Evolutionary conservation across 139 green algal genomes (phyloP).

Genomic region (Yamagishiella unicocca): DNA sequence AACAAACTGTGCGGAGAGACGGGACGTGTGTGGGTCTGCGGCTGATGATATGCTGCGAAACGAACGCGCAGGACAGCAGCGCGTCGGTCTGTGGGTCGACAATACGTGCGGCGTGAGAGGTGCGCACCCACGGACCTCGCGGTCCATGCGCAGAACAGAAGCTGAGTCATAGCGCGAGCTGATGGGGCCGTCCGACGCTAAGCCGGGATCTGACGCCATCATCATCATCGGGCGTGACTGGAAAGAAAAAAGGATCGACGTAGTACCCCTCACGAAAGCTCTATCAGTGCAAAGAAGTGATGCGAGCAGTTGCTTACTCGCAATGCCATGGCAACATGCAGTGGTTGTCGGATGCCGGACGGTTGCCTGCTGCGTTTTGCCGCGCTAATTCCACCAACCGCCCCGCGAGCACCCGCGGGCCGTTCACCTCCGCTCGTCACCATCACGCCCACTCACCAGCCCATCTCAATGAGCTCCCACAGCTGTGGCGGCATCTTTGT

Average conservation of each 20-base stretch:
- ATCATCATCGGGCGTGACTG: too few relatives aligned
- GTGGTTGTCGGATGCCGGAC: neutral
- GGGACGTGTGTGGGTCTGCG: neutral
- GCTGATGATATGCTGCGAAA: neutral
- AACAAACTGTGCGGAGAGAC: too few relatives aligned
- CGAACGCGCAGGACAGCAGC: neutral
- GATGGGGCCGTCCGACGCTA: neutral
- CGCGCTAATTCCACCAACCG: neutral
- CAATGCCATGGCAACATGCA: neutral
- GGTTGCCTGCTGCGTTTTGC: neutral
- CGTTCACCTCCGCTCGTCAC: neutral
- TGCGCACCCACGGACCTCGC: neutral
- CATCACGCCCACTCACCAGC: neutral
- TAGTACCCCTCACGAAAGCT: neutral
- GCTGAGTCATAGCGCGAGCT: neutral
- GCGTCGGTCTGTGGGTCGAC: neutral
- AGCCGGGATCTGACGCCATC: neutral
- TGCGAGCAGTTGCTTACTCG: neutral
- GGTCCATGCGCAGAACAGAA: neutral
- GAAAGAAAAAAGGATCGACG: too few relatives aligned
- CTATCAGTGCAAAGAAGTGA: neutral
- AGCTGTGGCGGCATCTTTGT: constrained; percentile 25
- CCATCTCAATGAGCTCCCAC: constrained; percentile 41
- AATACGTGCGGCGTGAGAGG: neutral
- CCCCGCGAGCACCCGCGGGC: neutral